Conservation (phyloP, 441 rosid genomes). For the Pelargonium australe region DNA sequence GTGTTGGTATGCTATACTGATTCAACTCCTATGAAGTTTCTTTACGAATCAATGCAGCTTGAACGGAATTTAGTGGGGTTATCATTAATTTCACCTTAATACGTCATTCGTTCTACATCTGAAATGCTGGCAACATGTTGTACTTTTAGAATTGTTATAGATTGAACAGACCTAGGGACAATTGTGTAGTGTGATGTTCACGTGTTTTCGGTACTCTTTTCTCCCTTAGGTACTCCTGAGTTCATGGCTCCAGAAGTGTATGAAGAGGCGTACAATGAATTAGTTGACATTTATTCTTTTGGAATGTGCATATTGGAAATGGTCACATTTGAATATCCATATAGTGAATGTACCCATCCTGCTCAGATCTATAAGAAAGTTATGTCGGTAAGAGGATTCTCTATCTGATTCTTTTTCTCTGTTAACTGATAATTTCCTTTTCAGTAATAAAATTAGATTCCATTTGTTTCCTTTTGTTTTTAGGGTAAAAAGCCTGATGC, state of each 20-base stretch:
- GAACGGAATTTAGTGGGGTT: conserved; percentile 11
- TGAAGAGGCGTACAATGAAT: conserved; percentile 83
- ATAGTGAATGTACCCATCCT: conserved; percentile 81
- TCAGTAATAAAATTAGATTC: conserved; percentile 6
- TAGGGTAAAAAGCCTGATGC: conserved; percentile 94
- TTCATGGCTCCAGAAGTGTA: conserved; percentile 99
- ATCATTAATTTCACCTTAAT: background rate
- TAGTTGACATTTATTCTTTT: conserved; percentile 88
- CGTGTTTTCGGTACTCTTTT: conserved; percentile 14
- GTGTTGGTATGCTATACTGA: conserved; percentile 59
- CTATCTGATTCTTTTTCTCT: background rate
- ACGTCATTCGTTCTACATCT: background rate
- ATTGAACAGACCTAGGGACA: conserved; percentile 7
- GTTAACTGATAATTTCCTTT: background rate
- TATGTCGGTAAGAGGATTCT: conserved; percentile 52
- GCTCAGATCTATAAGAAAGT: conserved; percentile 99
- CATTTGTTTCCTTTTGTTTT: conserved; percentile 14
- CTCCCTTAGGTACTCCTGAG: conserved; percentile 79
- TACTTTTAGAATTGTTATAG: background rate
- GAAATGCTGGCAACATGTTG: background rate
- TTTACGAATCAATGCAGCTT: background rate
- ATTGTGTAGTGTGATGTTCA: conserved; percentile 14
- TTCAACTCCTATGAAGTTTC: background rate
- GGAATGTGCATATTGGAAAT: conserved; percentile 96
- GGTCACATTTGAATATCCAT: conserved; percentile 94